Evolutionary conservation across 305 asterid genomes (phyloP).

Genomic region (Salvia sclarea): DNA sequence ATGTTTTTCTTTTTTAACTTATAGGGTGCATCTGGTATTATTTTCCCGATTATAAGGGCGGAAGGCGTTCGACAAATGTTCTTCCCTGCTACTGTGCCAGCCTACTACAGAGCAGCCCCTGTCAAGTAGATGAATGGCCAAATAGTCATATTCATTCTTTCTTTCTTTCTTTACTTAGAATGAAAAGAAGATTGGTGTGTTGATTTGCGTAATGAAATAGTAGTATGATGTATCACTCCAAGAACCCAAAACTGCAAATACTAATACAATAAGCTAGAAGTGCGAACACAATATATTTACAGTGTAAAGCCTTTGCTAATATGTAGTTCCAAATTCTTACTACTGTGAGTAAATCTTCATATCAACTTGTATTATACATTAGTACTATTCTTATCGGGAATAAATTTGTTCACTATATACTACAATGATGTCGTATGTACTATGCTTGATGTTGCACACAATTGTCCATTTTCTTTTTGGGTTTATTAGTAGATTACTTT

Average conservation of each 20-base stretch:
- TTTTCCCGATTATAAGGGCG: constrained; percentile 78
- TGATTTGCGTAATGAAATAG: neutral
- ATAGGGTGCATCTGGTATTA: constrained; percentile 73
- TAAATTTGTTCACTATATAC: neutral
- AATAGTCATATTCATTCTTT: constrained; percentile 28
- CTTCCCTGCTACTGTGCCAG: constrained; percentile 76
- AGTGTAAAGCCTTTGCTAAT: constrained; percentile 13
- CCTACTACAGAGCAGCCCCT: constrained; percentile 70
- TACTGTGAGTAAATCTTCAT: neutral
- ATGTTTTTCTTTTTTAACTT: neutral
- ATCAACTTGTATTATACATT: neutral
- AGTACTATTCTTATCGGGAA: neutral
- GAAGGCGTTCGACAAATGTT: constrained; percentile 84
- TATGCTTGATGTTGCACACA: too few relatives aligned
- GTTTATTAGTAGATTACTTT: too few relatives aligned
- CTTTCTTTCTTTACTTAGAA: neutral
- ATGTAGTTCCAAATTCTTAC: neutral
- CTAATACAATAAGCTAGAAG: constrained; percentile 3
- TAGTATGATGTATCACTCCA: neutral
- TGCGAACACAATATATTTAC: neutral
- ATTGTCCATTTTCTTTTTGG: too few relatives aligned
- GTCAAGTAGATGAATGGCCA: constrained; percentile 25
- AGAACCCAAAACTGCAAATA: neutral
- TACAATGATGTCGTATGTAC: too few relatives aligned
- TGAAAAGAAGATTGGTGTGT: neutral